phyloP scores from a whole-genome alignment of 192 early-diverging fungal species.

The Mortierella antarctica region DNA sequence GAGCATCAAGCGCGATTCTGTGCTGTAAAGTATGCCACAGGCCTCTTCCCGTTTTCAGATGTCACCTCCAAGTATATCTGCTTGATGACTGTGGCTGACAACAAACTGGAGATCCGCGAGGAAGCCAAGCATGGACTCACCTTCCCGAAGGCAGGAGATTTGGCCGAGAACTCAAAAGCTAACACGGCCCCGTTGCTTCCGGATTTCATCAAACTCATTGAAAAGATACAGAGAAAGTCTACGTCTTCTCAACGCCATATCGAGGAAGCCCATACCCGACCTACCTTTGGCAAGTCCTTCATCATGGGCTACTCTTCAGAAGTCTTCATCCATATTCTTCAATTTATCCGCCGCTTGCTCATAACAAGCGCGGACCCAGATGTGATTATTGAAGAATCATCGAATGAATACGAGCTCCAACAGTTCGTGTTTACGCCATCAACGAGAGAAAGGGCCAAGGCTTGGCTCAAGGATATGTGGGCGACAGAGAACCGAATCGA shows the following conservation, averaged over 20 bases:
- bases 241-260: slow-evolving; percentile 3
- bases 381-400: slow-evolving; percentile 58
- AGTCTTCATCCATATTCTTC: slow-evolving; percentile 69
- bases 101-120: slow-evolving; percentile 65
- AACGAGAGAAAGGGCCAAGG: slow-evolving; percentile 21
- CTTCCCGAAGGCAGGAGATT: slow-evolving; percentile 31
- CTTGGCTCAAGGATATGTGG: slow-evolving; percentile 55
- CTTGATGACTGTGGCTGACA: slow-evolving; percentile 61
- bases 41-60: slow-evolving; percentile 66
- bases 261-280: slow-evolving; percentile 20
- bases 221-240: slow-evolving; percentile 47
- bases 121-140: slow-evolving; percentile 63
- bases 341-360: slow-evolving; percentile 72
- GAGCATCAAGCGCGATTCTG: slow-evolving; percentile 67
- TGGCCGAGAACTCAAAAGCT: slow-evolving; percentile 18
- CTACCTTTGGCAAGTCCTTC: slow-evolving; percentile 51
- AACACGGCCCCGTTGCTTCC: slow-evolving; percentile 26
- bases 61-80: slow-evolving; percentile 72
- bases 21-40: slow-evolving; percentile 72
- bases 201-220: slow-evolving; percentile 48
- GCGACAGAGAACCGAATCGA: slow-evolving; percentile 48
- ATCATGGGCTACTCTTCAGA: slow-evolving; percentile 69
- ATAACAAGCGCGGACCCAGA: slow-evolving; percentile 69
- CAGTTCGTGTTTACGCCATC: slow-evolving; percentile 46
- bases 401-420: slow-evolving; percentile 55